phyloP scores from a whole-genome alignment of 192 early-diverging fungal species.

The Gigaspora rosea region DNA sequence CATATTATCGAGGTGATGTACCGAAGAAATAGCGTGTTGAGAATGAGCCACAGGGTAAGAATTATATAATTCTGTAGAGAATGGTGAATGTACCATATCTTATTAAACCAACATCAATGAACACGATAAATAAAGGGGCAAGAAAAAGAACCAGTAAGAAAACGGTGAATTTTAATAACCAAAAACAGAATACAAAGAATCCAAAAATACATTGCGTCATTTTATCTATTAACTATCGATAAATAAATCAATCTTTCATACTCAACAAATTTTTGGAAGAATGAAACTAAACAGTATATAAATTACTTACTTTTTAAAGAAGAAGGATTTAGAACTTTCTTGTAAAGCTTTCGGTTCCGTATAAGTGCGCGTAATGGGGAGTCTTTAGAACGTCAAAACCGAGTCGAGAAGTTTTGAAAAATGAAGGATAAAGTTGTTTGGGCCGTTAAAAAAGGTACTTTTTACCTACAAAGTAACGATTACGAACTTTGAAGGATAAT shows the following conservation, averaged over 20 bases:
- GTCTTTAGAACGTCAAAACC: too few relatives aligned
- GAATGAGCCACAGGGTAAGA: neutral
- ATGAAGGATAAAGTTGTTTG: neutral
- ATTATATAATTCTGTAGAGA: constrained; percentile 3
- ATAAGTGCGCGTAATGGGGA: too few relatives aligned
- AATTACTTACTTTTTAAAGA: neutral
- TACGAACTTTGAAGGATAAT: neutral
- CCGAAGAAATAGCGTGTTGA: neutral
- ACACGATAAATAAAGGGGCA: neutral
- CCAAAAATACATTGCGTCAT: constrained; percentile 1
- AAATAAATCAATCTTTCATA: neutral
- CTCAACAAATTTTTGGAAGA: neutral
- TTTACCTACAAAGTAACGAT: too few relatives aligned
- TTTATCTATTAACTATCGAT: neutral
- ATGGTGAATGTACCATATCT: constrained; percentile 17
- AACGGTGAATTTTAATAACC: neutral
- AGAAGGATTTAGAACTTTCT: too few relatives aligned
- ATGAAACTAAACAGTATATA: neutral
- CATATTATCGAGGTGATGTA: constrained; percentile 11
- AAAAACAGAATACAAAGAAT: neutral
- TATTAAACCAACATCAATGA: neutral
- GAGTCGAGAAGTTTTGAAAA: neutral
- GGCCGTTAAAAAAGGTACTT: neutral
- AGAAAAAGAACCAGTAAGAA: neutral
- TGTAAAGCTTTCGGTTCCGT: too few relatives aligned